Base-by-base conservation (phyloP, 208 protist species). In the Borovskyia barvae region DNA sequence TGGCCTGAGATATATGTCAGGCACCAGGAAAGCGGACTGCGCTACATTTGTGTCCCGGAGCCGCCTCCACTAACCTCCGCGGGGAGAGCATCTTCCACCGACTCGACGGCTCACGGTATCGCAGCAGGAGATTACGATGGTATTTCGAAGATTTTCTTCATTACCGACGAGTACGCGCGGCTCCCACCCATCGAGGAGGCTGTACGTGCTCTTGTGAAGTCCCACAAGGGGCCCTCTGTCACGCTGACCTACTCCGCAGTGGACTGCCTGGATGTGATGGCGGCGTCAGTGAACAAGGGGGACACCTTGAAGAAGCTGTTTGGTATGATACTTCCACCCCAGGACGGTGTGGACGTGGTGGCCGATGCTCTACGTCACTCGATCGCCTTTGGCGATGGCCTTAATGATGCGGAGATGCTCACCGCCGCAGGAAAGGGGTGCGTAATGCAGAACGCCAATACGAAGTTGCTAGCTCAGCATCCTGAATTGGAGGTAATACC, bases 321-420 rank as follows among this genome's bases (percentile, higher is more conserved):
- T 19, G 26, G 28, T 9, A 26, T 43, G n/a, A 35, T 78, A 9
- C 48, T 66, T 3, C 6, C 33, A 6, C 25, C 51, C 6, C 1
- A 64, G 19, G 63, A 70, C 1, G 36, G 55, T 0, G 15, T 54
- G 1, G 49, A 66, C 12, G 45, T 67, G 2, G 47, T 77, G 17
- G 58, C 55, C 1, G 49, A 53, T 0, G 50, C 63, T 0, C 35
- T 84, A 24, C 7, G 29, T 20, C 46, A 67, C 12, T 76, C 76
- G 2, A 72, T 87, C 15, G 77, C 73, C 17, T 87, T 87, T 72
- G 80, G 80, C 8, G 73, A 87, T 35, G 80, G 66, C 22, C 58
- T 82, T 41, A 83, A 87, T 51, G 80, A 87, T 46, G 66, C 66
- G 12, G 53, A 73, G 30, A 83, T 87, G 76, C 51, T 87, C 15